Evolutionary conservation across 306 rosid species (phyloP).

Genomic region (Acmispon strigosus): DNA sequence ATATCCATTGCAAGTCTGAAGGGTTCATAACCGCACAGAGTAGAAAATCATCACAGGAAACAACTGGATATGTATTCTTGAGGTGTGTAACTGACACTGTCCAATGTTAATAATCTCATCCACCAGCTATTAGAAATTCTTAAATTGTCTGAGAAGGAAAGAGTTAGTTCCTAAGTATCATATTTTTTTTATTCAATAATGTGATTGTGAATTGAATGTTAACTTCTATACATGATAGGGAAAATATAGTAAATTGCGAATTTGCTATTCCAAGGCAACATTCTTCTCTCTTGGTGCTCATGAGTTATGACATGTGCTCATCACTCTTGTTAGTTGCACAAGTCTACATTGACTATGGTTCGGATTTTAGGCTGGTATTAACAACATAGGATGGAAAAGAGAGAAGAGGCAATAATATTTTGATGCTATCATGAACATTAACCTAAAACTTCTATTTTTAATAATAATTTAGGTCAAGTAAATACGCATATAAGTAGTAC

Average conservation of each 20-base stretch:
- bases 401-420: not conserved
- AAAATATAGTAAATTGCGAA: not conserved
- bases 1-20: constrained; percentile 76
- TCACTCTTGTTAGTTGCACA: not conserved
- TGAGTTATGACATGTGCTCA: not conserved
- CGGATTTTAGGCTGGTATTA: not conserved
- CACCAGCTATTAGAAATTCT: not conserved
- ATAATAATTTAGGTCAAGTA: not conserved
- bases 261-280: not conserved
- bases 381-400: not conserved
- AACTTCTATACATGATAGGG: constrained; percentile 14
- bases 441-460: not conserved
- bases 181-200: not conserved
- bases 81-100: constrained; percentile 40
- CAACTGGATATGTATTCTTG: constrained; percentile 90
- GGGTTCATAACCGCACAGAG: constrained; percentile 89
- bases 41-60: constrained; percentile 88
- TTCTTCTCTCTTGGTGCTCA: not conserved
- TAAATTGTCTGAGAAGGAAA: constrained; percentile 4
- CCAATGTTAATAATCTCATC: constrained; percentile 35
- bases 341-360: not conserved
- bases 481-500: not conserved
- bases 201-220: not conserved
- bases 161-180: not conserved
- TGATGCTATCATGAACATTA: not conserved